These are phyloP conservation scores for Trypanosoma scelopori DNA, from an alignment of 208 protist species.

Conservation along the genomic window DNA sequence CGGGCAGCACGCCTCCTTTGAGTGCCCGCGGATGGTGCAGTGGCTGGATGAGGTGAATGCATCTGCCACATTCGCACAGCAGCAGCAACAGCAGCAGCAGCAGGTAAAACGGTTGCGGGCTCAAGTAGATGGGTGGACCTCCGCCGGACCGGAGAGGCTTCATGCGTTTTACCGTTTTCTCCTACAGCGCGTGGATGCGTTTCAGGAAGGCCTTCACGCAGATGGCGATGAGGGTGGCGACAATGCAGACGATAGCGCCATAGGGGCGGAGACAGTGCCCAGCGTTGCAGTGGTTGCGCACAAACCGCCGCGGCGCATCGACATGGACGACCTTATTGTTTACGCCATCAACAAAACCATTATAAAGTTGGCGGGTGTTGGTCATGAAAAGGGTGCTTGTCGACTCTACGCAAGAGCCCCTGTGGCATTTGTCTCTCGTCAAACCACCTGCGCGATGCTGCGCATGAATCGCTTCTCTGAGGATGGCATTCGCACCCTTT, in stretches of 20 bases:
- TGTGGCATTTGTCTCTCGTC: conserved; percentile 29
- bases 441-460: conserved; percentile 60
- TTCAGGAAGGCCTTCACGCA: conserved; percentile 17
- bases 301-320: conserved; percentile 7
- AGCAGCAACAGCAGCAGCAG: conserved; percentile 24
- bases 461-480: conserved; percentile 65
- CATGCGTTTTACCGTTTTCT: conserved; percentile 83
- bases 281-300: neutral
- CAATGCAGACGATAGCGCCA: neutral
- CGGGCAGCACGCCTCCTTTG: conserved; percentile 68
- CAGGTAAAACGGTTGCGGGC: conserved; percentile 46
- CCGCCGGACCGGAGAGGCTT: conserved; percentile 76
- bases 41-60: conserved; percentile 63
- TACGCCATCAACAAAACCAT: conserved; percentile 78
- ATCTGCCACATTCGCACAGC: conserved; percentile 14
- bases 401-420: conserved; percentile 71
- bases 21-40: conserved; percentile 57
- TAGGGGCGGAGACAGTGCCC: neutral
- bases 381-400: conserved; percentile 50
- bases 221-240: conserved; percentile 13
- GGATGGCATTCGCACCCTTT: conserved; percentile 46
- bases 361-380: conserved; percentile 46
- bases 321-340: conserved; percentile 49
- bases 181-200: conserved; percentile 43
- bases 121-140: conserved; percentile 84